Conservation (phyloP, 2,329 filamentous ascomycete genomes). For the Aspergillus brunneoviolaceus region DNA sequence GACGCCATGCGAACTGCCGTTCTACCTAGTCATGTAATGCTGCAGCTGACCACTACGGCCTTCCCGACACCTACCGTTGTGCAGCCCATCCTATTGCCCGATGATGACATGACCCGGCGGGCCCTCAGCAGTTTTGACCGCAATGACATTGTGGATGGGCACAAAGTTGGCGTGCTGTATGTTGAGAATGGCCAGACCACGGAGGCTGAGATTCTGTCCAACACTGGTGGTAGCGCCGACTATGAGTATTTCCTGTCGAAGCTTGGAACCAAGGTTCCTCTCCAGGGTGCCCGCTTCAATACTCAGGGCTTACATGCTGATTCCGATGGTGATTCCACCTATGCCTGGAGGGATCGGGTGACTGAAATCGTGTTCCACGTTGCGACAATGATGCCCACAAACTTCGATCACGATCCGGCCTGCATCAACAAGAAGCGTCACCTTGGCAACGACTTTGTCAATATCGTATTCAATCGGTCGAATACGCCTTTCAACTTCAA, state of each 20-base stretch:
- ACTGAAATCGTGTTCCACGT: conserved; percentile 96
- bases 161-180: conserved; percentile 94
- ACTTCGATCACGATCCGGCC: conserved; percentile 70
- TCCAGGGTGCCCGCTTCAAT: conserved; percentile 85
- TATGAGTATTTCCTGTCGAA: conserved; percentile 82
- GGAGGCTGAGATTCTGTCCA: conserved; percentile 82
- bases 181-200: conserved; percentile 81
- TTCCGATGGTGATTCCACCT: conserved; percentile 80
- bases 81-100: conserved; percentile 74
- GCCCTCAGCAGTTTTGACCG: conserved; percentile 81
- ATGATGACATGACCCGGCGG: conserved; percentile 67
- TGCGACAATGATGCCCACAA: conserved; percentile 94
- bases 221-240: conserved; percentile 80
- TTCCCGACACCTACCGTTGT: conserved; percentile 49
- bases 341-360: conserved; percentile 91
- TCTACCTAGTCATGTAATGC: conserved; percentile 48
- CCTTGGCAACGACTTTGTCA: conserved; percentile 96
- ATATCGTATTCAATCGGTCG: conserved; percentile 97
- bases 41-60: conserved; percentile 46
- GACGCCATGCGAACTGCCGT: conserved; percentile 43
- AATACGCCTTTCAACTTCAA: conserved; percentile 85
- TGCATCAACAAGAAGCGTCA: conserved; percentile 88
- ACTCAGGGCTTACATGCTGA: conserved; percentile 87
- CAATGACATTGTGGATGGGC: conserved; percentile 85
- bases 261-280: conserved; percentile 75